Conservation (phyloP, 495 filamentous ascomycete genomes). For the Arthonia radiata region DNA sequence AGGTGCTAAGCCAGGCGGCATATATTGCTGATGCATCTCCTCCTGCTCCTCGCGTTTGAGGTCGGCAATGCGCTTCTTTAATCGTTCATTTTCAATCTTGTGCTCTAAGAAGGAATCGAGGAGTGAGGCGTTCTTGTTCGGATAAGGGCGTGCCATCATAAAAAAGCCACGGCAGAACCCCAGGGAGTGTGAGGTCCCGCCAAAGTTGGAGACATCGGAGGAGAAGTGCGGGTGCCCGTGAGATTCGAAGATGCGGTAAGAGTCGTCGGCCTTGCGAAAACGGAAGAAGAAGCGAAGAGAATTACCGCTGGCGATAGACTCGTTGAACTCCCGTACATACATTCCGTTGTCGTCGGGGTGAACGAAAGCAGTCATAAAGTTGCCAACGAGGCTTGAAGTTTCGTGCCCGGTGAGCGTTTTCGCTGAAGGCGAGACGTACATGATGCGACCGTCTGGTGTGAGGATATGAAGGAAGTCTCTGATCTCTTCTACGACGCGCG, state of each 20-base stretch:
- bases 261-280: conserved; percentile 49
- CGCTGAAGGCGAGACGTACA: conserved; percentile 62
- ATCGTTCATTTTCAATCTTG: conserved; percentile 86
- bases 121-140: conserved; percentile 58
- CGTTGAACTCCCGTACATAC: conserved; percentile 74
- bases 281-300: conserved; percentile 74
- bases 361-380: conserved; percentile 52
- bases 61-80: conserved; percentile 62
- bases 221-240: conserved; percentile 80
- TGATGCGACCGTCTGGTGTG: conserved; percentile 56
- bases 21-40: conserved; percentile 33
- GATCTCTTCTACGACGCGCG: conserved; percentile 70
- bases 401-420: conserved; percentile 56
- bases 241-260: conserved; percentile 61
- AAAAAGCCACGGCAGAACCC: conserved; percentile 74
- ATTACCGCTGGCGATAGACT: conserved; percentile 62
- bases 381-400: conserved; percentile 41
- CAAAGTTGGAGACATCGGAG: conserved; percentile 31
- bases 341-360: conserved; percentile 72
- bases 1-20: too few relatives aligned
- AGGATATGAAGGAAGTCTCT: conserved; percentile 75
- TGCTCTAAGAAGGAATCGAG: conserved; percentile 91
- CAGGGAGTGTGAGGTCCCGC: conserved; percentile 32
- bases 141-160: conserved; percentile 81
- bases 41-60: conserved; percentile 68